These are phyloP conservation scores for Oidiodendron maius DNA, from an alignment of 495 filamentous ascomycete species.

Conservation along the genomic window DNA sequence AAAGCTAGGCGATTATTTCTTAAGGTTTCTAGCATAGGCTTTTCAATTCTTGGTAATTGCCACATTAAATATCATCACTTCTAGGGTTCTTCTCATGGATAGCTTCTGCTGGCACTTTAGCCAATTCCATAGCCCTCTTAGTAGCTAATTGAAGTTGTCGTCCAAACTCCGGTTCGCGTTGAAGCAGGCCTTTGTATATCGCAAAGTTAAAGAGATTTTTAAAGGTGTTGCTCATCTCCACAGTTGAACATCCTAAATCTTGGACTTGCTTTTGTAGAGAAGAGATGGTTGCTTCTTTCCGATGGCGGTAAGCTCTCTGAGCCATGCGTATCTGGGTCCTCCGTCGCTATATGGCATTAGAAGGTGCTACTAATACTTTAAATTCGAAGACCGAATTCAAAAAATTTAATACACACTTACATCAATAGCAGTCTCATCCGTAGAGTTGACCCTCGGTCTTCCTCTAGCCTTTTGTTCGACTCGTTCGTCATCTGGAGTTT, in stretches of 20 bases:
- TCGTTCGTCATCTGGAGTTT: conserved; percentile 21
- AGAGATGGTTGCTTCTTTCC: conserved; percentile 77
- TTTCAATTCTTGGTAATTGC: no score
- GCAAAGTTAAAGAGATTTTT: conserved; percentile 58
- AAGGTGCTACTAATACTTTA: background rate
- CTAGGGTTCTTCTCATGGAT: conserved; percentile 23
- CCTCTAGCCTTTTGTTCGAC: conserved; percentile 52
- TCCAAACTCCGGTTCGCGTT: conserved; percentile 43
- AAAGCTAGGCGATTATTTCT: no score
- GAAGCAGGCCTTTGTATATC: conserved; percentile 40
- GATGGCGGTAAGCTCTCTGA: conserved; percentile 76
- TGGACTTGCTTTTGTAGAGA: conserved; percentile 62
- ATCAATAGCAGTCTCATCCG: conserved; percentile 56
- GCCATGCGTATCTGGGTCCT: conserved; percentile 82
- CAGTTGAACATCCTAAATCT: conserved; percentile 57
- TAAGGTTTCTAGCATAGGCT: no score
- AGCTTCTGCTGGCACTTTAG: conserved; percentile 29
- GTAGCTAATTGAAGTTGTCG: conserved; percentile 38
- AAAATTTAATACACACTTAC: conserved; percentile 27
- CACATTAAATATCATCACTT: no score
- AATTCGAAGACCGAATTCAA: background rate
- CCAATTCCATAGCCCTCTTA: conserved; percentile 39
- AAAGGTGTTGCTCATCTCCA: conserved; percentile 70
- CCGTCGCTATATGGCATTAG: conserved; percentile 51
- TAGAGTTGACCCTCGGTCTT: conserved; percentile 62